Evolutionary conservation across 371 early-diverging fungal species (phyloP).

Genomic region (Aphelidium insulamus): DNA sequence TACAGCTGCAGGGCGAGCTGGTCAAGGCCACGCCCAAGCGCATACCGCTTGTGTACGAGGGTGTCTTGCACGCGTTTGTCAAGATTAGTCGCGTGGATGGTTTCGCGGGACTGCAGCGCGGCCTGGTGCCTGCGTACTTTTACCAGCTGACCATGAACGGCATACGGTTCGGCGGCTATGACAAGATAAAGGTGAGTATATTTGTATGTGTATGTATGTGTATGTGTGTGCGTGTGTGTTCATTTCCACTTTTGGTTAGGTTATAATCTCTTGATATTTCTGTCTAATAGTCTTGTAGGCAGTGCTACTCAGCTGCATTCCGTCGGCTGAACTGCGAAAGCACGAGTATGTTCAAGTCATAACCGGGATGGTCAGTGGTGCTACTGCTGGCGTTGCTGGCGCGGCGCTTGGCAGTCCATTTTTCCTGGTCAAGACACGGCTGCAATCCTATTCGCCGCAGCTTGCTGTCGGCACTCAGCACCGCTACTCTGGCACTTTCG

Average conservation of each 20-base stretch:
- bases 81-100: slow-evolving; percentile 65
- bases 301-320: slow-evolving; percentile 2
- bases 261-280: slow-evolving; percentile 1
- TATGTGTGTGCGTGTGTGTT: slow-evolving; percentile 5
- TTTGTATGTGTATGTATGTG: slow-evolving; percentile 5
- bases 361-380: slow-evolving; percentile 35
- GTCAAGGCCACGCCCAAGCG: slow-evolving; percentile 19
- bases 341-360: slow-evolving; percentile 9
- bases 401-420: slow-evolving; percentile 69
- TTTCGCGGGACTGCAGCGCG: slow-evolving; percentile 64
- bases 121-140: slow-evolving; percentile 69
- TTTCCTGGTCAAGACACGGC: slow-evolving; percentile 80
- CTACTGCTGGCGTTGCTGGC: slow-evolving; percentile 49
- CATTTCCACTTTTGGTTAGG: slow-evolving; percentile 1
- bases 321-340: not conserved
- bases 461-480: slow-evolving; percentile 76
- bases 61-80: slow-evolving; percentile 48
- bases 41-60: slow-evolving; percentile 39
- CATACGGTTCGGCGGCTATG: slow-evolving; percentile 71
- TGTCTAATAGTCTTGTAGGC: slow-evolving; percentile 3
- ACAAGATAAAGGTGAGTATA: slow-evolving; percentile 31
- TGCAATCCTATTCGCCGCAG: slow-evolving; percentile 60
- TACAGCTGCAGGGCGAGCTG: slow-evolving; percentile 88
- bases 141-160: slow-evolving; percentile 88
- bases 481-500: slow-evolving; percentile 39